Evolutionary conservation across 805 yeast species (phyloP).

Genomic region (Debaryomyces castellii): DNA sequence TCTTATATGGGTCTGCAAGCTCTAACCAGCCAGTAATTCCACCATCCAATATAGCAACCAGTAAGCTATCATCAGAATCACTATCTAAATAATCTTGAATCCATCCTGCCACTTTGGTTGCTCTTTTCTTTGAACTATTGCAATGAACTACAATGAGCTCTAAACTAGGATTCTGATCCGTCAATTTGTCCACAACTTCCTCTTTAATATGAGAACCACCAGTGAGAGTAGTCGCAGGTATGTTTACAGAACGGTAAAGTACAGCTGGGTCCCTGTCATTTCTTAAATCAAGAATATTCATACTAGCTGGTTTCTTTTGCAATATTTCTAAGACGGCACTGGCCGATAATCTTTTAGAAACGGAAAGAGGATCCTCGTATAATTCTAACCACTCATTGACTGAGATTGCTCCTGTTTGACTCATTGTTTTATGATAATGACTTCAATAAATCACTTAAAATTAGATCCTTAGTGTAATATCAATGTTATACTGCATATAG

Average conservation of each 20-base stretch:
- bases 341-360: too few relatives aligned
- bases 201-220: slow-evolving; percentile 13
- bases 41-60: slow-evolving; percentile 19
- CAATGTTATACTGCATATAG: too few relatives aligned
- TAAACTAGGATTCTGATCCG: slow-evolving; percentile 9
- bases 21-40: slow-evolving; percentile 24
- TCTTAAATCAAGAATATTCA: slow-evolving; percentile 18
- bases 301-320: too few relatives aligned
- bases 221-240: slow-evolving; percentile 8
- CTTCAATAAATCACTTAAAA: too few relatives aligned
- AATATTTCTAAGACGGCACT: too few relatives aligned
- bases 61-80: slow-evolving; percentile 11
- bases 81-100: slow-evolving; percentile 17
- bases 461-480: too few relatives aligned
- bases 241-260: slow-evolving; percentile 7
- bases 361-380: too few relatives aligned
- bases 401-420: too few relatives aligned
- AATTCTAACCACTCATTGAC: too few relatives aligned
- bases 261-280: slow-evolving; percentile 15
- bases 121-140: slow-evolving; percentile 19
- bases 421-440: too few relatives aligned
- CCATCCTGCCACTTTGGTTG: slow-evolving; percentile 22
- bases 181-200: slow-evolving; percentile 12
- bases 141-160: slow-evolving; percentile 18
- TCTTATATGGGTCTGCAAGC: slow-evolving; percentile 6